A percentile compares a stretch with the other conserved stretches of the same genome.
Evolutionary conservation across 768 basidiomycete species (phyloP).

Genomic region (Lentinula lateritia): DNA sequence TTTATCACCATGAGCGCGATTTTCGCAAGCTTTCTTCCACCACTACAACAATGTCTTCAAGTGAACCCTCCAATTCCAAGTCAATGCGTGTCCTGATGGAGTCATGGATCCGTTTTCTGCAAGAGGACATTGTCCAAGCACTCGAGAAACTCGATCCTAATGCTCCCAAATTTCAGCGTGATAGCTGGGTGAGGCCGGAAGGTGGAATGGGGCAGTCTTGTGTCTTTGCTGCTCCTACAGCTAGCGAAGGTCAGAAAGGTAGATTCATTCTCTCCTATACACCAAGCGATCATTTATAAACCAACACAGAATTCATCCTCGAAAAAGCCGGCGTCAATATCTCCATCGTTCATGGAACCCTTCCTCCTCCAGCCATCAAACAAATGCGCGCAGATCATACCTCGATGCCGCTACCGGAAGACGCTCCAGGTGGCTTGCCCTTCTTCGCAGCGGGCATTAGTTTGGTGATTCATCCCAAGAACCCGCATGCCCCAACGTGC

Average conservation of each 20-base stretch:
- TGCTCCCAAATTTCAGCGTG: slow-evolving; percentile 71
- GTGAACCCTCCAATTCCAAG: slow-evolving; percentile 5
- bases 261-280: background rate
- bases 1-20: background rate
- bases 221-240: slow-evolving; percentile 57
- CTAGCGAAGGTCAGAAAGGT: slow-evolving; percentile 1
- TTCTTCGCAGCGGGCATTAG: slow-evolving; percentile 93
- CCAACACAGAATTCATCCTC: slow-evolving; percentile 6
- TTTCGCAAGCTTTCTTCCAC: background rate
- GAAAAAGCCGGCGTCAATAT: slow-evolving; percentile 98
- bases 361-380: slow-evolving; percentile 85
- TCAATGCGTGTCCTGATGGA: slow-evolving; percentile 78
- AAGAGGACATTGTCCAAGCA: slow-evolving; percentile 69
- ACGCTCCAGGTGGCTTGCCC: slow-evolving; percentile 61
- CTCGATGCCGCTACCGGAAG: slow-evolving; percentile 58
- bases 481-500: slow-evolving; percentile 89
- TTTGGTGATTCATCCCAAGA: slow-evolving; percentile 90
- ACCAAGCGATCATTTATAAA: slow-evolving; percentile 18
- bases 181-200: slow-evolving; percentile 68
- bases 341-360: slow-evolving; percentile 80
- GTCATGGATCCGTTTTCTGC: slow-evolving; percentile 68
- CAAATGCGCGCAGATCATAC: slow-evolving; percentile 95
- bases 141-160: slow-evolving; percentile 77
- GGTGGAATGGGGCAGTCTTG: slow-evolving; percentile 80
- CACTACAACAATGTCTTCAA: slow-evolving; percentile 11